Conservation (phyloP, 257 asterid genomes). For the Penstemon barbatus region DNA sequence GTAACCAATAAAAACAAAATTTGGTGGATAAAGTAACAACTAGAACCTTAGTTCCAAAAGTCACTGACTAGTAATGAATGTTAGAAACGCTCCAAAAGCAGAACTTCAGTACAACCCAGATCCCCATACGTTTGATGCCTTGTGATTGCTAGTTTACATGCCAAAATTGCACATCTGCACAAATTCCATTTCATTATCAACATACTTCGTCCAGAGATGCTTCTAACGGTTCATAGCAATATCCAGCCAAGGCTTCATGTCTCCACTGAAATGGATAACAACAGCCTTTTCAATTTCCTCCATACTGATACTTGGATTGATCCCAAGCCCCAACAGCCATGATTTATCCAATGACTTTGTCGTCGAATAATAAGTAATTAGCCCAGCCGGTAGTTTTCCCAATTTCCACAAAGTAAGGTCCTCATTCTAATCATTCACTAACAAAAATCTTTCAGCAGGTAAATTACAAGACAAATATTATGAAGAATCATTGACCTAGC, state of each 20-base stretch:
- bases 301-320: slow-evolving; percentile 91
- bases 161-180: slow-evolving; percentile 99
- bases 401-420: slow-evolving; percentile 74
- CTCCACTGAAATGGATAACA: slow-evolving; percentile 91
- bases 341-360: slow-evolving; percentile 88
- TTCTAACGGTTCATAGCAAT: slow-evolving; percentile 91
- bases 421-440: slow-evolving; percentile 61
- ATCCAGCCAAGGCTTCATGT: slow-evolving; percentile 99
- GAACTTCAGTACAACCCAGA: slow-evolving; percentile 22
- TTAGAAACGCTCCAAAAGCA: slow-evolving; percentile 26
- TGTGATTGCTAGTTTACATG: slow-evolving; percentile 45
- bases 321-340: slow-evolving; percentile 94
- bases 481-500: no score
- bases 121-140: slow-evolving; percentile 22
- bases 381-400: slow-evolving; percentile 89
- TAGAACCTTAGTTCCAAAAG: slow-evolving; percentile 46
- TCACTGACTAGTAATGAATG: slow-evolving; percentile 29
- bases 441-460: not conserved
- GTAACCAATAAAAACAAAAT: slow-evolving; percentile 34
- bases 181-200: slow-evolving; percentile 87
- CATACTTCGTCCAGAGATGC: slow-evolving; percentile 91
- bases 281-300: slow-evolving; percentile 92
- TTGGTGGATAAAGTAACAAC: slow-evolving; percentile 34
- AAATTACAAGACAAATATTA: not conserved
- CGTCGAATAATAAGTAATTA: slow-evolving; percentile 69